Conservation (phyloP, 2,329 filamentous ascomycete species). For the Ambrosiella cleistominuta region DNA sequence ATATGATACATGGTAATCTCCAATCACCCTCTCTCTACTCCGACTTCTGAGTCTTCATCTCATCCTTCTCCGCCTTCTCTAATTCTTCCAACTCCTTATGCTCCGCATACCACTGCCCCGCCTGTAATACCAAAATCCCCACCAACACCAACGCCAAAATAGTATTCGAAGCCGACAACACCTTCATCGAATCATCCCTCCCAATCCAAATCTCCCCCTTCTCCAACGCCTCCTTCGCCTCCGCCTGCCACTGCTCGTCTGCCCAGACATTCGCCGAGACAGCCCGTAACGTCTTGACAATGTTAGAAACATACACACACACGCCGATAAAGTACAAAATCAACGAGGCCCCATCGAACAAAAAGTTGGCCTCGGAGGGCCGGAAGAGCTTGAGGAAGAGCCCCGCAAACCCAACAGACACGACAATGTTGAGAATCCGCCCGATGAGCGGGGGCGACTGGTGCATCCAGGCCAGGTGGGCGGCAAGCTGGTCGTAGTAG, state of each 20-base stretch:
- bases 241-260: slow-evolving; percentile 23
- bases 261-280: slow-evolving; percentile 54
- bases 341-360: slow-evolving; percentile 75
- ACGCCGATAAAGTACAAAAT: slow-evolving; percentile 73
- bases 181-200: slow-evolving; percentile 76
- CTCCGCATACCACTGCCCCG: slow-evolving; percentile 97
- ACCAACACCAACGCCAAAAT: slow-evolving; percentile 85
- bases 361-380: slow-evolving; percentile 81
- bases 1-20: neutral
- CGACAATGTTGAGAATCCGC: slow-evolving; percentile 85
- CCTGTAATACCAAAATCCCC: slow-evolving; percentile 81
- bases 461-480: slow-evolving; percentile 80
- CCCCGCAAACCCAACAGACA: slow-evolving; percentile 70
- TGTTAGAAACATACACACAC: slow-evolving; percentile 88
- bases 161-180: slow-evolving; percentile 86
- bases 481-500: slow-evolving; percentile 75
- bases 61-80: slow-evolving; percentile 27
- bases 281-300: slow-evolving; percentile 81
- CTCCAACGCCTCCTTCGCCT: slow-evolving; percentile 23
- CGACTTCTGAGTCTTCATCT: slow-evolving; percentile 14
- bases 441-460: slow-evolving; percentile 79
- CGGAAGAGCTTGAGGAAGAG: slow-evolving; percentile 92
- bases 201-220: slow-evolving; percentile 53
- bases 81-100: slow-evolving; percentile 76
- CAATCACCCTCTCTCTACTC: slow-evolving; percentile 3